A percentile compares a stretch with the other conserved stretches of the same genome.
These are phyloP conservation scores for Rhizophora mangle DNA, from an alignment of 345 rosid genomes.

Conservation along the genomic window DNA sequence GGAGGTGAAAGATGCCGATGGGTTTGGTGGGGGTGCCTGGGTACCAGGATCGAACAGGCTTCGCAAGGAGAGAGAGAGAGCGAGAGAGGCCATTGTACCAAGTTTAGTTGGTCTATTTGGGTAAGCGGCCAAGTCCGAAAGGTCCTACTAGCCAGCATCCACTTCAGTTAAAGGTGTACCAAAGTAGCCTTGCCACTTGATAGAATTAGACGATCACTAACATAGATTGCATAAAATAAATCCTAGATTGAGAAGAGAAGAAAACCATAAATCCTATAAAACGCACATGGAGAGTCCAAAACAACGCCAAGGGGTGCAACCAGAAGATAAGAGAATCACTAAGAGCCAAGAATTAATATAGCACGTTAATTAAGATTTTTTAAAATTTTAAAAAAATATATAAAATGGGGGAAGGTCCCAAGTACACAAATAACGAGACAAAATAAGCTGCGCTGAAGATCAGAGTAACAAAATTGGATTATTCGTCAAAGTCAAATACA, in stretches of 20 bases:
- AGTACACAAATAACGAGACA: constrained; percentile 19
- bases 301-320: background rate
- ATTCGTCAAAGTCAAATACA: constrained; percentile 27
- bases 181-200: too few species aligned
- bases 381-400: background rate
- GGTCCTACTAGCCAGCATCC: too few species aligned
- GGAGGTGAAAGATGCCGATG: constrained; percentile 30
- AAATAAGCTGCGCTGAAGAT: constrained; percentile 17
- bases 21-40: constrained; percentile 11
- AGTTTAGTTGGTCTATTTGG: too few species aligned
- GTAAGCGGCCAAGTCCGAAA: too few species aligned
- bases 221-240: background rate
- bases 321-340: background rate
- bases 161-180: too few species aligned
- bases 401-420: constrained; percentile 17
- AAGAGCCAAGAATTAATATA: constrained; percentile 4
- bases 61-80: too few species aligned
- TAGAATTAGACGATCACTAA: too few species aligned
- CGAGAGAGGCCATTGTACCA: too few species aligned
- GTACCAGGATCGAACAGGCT: too few species aligned
- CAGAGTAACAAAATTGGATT: constrained; percentile 45
- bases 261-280: background rate
- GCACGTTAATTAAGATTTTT: background rate
- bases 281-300: background rate
- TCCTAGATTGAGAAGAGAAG: background rate